phyloP scores from a whole-genome alignment of 805 yeast genomes.

The Pichia californica region DNA sequence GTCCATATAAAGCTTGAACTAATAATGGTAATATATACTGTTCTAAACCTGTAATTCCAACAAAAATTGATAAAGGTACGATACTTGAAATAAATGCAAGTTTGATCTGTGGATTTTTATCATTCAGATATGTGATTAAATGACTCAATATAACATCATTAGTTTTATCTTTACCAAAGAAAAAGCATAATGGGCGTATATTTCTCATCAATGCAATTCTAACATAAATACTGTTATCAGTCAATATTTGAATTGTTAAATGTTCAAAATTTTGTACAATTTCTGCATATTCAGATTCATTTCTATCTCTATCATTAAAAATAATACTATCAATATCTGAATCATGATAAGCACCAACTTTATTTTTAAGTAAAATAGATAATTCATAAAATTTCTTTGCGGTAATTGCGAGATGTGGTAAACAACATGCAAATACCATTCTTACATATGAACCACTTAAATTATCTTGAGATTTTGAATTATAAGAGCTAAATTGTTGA shows the following conservation, averaged over 20 bases:
- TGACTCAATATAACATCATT: constrained; percentile 87
- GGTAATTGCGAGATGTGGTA: constrained; percentile 64
- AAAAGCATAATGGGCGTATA: constrained; percentile 71
- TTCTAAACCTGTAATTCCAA: constrained; percentile 78
- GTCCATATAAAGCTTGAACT: constrained; percentile 75
- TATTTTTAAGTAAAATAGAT: constrained; percentile 41
- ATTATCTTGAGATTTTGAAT: background rate
- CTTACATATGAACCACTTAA: constrained; percentile 39
- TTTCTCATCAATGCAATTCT: constrained; percentile 62
- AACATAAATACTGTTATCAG: constrained; percentile 62
- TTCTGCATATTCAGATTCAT: constrained; percentile 36
- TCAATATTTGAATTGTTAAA: constrained; percentile 56
- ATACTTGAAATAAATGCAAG: constrained; percentile 67
- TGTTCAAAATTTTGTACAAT: constrained; percentile 55
- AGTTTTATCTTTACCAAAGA: constrained; percentile 81
- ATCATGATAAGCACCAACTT: constrained; percentile 25
- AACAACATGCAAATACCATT: constrained; percentile 61
- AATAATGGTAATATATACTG: constrained; percentile 83
- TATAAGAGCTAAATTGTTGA: constrained; percentile 2
- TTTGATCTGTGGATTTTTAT: constrained; percentile 59
- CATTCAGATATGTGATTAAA: constrained; percentile 85
- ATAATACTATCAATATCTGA: constrained; percentile 39
- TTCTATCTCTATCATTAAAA: constrained; percentile 26
- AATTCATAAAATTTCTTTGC: constrained; percentile 61
- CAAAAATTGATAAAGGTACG: constrained; percentile 66